Conservation (phyloP, 352 stramenopile species). For the Pythium utonaiense region DNA sequence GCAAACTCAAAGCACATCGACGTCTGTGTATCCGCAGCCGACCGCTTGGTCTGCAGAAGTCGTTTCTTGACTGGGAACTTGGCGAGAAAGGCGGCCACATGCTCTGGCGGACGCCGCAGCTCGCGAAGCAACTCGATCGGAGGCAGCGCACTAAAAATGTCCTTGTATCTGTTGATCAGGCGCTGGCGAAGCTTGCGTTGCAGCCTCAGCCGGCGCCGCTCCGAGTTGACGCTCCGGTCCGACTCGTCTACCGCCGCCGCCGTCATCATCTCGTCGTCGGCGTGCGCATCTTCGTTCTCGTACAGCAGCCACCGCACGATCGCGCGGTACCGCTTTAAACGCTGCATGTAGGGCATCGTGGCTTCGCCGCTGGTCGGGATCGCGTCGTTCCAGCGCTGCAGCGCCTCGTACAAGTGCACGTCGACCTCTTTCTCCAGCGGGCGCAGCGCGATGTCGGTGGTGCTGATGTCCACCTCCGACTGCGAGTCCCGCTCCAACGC, state of each 20-base stretch:
- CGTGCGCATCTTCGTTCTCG: constrained; percentile 22
- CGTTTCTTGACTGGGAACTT: constrained; percentile 47
- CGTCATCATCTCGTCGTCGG: constrained; percentile 15
- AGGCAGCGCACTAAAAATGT: constrained; percentile 38
- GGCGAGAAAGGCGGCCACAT: constrained; percentile 45
- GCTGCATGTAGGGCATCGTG: constrained; percentile 50
- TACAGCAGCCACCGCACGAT: constrained; percentile 53
- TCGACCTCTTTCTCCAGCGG: constrained; percentile 61
- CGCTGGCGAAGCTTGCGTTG: constrained; percentile 22
- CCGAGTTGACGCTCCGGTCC: constrained; percentile 6
- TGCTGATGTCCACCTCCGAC: constrained; percentile 40
- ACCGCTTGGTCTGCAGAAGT: constrained; percentile 49
- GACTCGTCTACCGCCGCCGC: constrained; percentile 17
- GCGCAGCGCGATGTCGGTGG: constrained; percentile 43
- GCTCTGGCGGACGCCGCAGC: constrained; percentile 37
- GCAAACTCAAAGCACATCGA: constrained; percentile 66
- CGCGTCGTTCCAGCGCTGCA: constrained; percentile 60
- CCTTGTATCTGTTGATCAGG: constrained; percentile 25
- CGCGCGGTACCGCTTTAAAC: constrained; percentile 54
- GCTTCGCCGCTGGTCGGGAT: constrained; percentile 44
- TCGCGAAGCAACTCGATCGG: constrained; percentile 39
- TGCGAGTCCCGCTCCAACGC: constrained; percentile 1
- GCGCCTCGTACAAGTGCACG: constrained; percentile 43
- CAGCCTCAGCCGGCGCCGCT: constrained; percentile 13
- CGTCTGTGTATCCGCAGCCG: constrained; percentile 48